Base-by-base conservation (phyloP, 2,329 filamentous ascomycete genomes). In the Alternaria alternata region DNA sequence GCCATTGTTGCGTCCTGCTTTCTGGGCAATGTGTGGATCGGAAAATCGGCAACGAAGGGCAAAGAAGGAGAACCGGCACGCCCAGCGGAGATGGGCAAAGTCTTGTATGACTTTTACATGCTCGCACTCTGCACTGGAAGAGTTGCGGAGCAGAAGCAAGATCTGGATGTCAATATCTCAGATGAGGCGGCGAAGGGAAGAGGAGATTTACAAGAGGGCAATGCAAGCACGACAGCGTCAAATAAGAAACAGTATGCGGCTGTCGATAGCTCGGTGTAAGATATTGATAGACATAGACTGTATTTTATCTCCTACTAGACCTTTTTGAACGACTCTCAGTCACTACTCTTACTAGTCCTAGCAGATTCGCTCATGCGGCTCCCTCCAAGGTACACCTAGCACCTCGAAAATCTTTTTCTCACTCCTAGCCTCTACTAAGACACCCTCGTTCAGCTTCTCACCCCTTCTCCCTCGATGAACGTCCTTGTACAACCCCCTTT, bases 351-450 rank as follows among this genome's bases (percentile, higher is more conserved):
- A 26, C 24, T 26, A 26, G 18, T 18, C 4, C 18, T 57, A 78
- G 38, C 74, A 77, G 14, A 77, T 68, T 57, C 74, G 58, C 57
- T 77, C 70, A 43, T 56, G 84, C 76, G 75, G 72, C 56, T 75
- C 91, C 69, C 93, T 86, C 91, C 92, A 97, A 42, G 90, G 88
- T n/a, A 97, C 92, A 0, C 90, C 91, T 56, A 97, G 78, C 9
- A 89, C 81, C 79, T 91, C 89, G 76, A 97, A 97, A 38, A 97
- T 97, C 73, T 80, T 87, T 81, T 82, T 89, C 84, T 97, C 93
- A 69, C 91, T 86, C 59, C 83, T 82, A 0, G 90, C 89, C 79
- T 96, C 93, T 0, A 96, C 77, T 69, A 96, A 74, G 54, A 84
- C 84, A 0, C 92, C 92, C 61, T 90, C 85, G 1, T 84, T 90